Conservation (phyloP, 2,329 filamentous ascomycete genomes). For the Exophiala xenobiotica region DNA sequence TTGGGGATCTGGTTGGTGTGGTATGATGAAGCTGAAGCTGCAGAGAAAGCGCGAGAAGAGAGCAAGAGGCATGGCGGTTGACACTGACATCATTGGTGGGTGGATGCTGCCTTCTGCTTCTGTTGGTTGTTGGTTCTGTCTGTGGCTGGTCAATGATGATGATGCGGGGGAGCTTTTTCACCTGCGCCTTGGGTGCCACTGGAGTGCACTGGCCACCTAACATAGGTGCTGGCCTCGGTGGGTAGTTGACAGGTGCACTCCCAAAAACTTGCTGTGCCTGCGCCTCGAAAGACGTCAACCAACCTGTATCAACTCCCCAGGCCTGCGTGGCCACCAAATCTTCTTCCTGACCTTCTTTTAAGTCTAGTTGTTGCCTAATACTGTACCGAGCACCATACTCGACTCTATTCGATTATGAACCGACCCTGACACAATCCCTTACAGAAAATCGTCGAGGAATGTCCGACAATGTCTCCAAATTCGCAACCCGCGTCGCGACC, state of each 20-base stretch:
- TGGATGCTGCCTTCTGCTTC: too few species aligned
- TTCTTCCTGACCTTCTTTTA: not conserved
- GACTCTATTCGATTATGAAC: not conserved
- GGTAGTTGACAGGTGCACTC: too few species aligned
- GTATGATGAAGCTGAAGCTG: conserved; percentile 10
- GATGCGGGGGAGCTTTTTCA: conserved; percentile 4
- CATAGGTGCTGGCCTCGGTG: too few species aligned
- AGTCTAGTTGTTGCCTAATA: not conserved
- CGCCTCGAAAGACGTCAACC: not conserved
- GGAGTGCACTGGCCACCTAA: too few species aligned
- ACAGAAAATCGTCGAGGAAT: conserved; percentile 13
- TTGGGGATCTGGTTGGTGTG: conserved; percentile 2
- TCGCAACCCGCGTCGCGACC: conserved; percentile 19
- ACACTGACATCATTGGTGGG: conserved; percentile 24
- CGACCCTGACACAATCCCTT: not conserved
- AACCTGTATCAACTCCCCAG: not conserved
- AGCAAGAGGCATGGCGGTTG: conserved; percentile 3
- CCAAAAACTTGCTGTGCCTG: not conserved
- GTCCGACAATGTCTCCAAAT: conserved; percentile 23
- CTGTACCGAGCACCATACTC: not conserved
- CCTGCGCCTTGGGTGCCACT: too few species aligned
- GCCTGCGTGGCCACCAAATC: not conserved
- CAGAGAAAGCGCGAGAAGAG: conserved; percentile 6
- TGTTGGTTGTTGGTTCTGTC: too few species aligned
- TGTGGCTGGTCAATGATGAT: conserved; percentile 4